Base-by-base conservation (phyloP, 2,329 filamentous ascomycete species). In the Tolypocladium guangdongense region DNA sequence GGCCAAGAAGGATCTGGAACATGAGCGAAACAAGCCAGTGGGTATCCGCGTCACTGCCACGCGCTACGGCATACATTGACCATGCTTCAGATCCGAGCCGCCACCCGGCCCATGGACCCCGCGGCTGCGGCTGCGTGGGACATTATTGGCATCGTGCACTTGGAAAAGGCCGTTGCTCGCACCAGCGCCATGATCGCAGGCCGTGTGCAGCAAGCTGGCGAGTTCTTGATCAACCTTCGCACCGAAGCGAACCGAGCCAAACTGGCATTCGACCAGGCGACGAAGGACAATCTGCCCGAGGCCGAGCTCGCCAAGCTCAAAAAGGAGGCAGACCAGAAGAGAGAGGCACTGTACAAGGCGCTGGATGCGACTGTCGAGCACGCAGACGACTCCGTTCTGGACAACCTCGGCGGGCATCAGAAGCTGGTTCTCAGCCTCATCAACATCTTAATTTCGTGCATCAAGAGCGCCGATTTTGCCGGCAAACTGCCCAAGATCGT, bases 391-490 rank as follows among this genome's bases (percentile, higher is more conserved):
- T 72, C 74, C 24, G 77, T 82, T 16, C 65, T 84, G 39, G 76
- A 80, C 59, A 82, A 82, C 52, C 68, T 84, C 37, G 80, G 80
- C 10, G 74, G 74, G 16, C 78, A 83, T 60, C 73, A 76, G 49
- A 82, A 80, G 59, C 67, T 83, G 52, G 74, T 83, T 37, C 72
- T 76, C 48, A 77, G 74, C 48, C 67, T 84, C 49, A 75, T 78
- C 50, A 78, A 78, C 54, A 72, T 73, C 12, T 67, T 84, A 53
- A 78, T 79, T 48, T 73, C 77, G 52, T 81, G 76, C 55, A 77
- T 78, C 57, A 77, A 78, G 56, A 67, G 70, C 2, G 68, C 71
- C 50, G 78, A 82, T 59, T 80, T 76, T 60, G 74, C 73, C 32
- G 76, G 78, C 7, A 74, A 75, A 56, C 65, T 81, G 16, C 74